Evolutionary conservation across 208 protist genomes (phyloP), one percentile per base, ranked within the genome.

Genomic region (Trypanosomatidae sp.): DNA sequence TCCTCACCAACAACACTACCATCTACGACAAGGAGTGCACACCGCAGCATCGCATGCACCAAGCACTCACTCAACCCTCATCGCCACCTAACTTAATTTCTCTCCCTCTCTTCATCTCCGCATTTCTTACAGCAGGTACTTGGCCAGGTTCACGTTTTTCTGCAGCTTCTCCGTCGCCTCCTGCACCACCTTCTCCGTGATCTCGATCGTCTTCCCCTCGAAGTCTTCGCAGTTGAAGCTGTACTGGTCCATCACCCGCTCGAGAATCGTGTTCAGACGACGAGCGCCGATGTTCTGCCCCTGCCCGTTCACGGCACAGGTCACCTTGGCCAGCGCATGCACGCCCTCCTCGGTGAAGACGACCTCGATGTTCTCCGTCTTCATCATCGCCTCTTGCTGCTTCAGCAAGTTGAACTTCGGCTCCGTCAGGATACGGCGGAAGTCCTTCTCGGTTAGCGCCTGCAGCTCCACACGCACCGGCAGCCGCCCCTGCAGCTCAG

Each of bases 401-500:
- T 66, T 80, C 41, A 99, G 84, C 33, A 99, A 75, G 76, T 99
- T 99, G 77, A 80, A 95, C 86, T 99, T 97, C 28, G 98, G 98
- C 80, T 99, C 98, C 8, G 97, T 98, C 6, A 99, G 79, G 65
- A 99, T 99, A 55, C 92, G 88, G 22, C 97, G 97, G 64, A 99
- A 97, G 78, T 99, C 98, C 3, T 94, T 75, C 78, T 99, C 89
- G 3, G 90, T 97, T 53, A 99, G 89, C 49, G 93, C 83, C 77
- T 98, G 94, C n/a, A 99, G 88, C 81, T 99, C 97, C 28, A 99
- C 98, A n/a, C 98, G 94, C 64, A 99, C 98, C 2, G 98, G 98
- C 36, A 99, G 85, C 15, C 98, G 97, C 22, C 98, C 98, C 79
- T 99, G 97, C 56, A 99, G 86, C 86, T 99, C 96, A 8, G 96